Percentiles rank a stretch among this genome's conserved stretches.
Conservation (phyloP, 2,329 filamentous ascomycete genomes). For the Oidium heveae region DNA sequence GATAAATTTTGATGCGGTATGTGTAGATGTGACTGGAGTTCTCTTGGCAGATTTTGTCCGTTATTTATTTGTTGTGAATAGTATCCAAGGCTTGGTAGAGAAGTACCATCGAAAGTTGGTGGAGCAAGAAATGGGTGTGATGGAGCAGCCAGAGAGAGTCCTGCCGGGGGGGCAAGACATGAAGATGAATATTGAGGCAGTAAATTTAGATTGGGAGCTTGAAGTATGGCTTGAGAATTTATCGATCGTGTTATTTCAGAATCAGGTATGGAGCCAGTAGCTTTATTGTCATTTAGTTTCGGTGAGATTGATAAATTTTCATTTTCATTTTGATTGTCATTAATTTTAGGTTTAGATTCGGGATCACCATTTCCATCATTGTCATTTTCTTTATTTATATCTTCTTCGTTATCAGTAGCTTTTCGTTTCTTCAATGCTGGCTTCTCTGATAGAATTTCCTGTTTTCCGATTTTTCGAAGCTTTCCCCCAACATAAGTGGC, state of each 20-base stretch:
- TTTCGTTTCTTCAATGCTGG: conserved; percentile 20
- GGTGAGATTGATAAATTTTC: background rate
- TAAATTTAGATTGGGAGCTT: background rate
- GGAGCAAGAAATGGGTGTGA: conserved; percentile 2
- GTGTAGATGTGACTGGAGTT: too few species aligned
- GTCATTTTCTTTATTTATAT: too few species aligned
- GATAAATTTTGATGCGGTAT: conserved; percentile 1
- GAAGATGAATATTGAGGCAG: conserved; percentile 5
- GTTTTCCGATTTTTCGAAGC: conserved; percentile 42
- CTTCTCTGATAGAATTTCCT: conserved; percentile 24
- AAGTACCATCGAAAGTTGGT: conserved; percentile 10
- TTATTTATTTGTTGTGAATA: conserved; percentile 4
- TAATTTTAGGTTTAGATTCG: background rate
- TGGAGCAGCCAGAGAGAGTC: conserved; percentile 6
- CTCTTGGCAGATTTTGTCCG: too few species aligned
- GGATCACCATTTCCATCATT: too few species aligned
- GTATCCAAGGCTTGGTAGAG: conserved; percentile 14
- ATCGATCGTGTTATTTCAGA: background rate
- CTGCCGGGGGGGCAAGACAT: conserved; percentile 8
- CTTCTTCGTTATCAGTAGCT: conserved; percentile 15
- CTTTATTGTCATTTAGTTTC: too few species aligned
- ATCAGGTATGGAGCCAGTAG: background rate
- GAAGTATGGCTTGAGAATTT: background rate
- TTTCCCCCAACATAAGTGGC: conserved; percentile 58
- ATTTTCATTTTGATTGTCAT: background rate